Percentiles rank a stretch among this genome's conserved stretches.
These are phyloP conservation scores for Halenospora varia DNA, from an alignment of 495 filamentous ascomycete species.

Conservation along the genomic window DNA sequence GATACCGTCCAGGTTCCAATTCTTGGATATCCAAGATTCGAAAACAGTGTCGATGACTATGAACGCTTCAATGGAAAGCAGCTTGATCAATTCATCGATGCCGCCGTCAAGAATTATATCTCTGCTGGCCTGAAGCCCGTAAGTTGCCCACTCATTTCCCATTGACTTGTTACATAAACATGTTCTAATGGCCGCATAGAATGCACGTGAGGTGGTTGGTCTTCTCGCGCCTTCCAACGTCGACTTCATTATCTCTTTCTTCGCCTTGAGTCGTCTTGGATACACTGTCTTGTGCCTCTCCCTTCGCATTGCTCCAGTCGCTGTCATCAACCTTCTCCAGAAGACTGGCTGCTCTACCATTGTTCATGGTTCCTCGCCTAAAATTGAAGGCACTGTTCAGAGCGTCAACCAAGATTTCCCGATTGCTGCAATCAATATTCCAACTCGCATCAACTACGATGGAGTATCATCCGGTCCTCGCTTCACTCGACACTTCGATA, in stretches of 20 bases:
- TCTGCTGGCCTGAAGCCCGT: neutral
- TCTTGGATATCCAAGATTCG: neutral
- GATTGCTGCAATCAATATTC: neutral
- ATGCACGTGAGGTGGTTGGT: constrained; percentile 39
- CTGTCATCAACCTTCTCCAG: constrained; percentile 37
- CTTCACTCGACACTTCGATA: constrained; percentile 32
- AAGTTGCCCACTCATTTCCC: neutral
- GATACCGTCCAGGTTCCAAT: neutral
- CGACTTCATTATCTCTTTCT: constrained; percentile 50
- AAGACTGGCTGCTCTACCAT: constrained; percentile 33
- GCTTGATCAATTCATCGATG: neutral
- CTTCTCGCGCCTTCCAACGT: constrained; percentile 51
- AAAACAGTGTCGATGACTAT: neutral
- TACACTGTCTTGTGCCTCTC: constrained; percentile 56
- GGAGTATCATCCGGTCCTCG: neutral
- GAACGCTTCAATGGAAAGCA: neutral
- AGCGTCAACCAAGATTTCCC: neutral
- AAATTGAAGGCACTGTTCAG: neutral
- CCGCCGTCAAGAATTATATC: neutral
- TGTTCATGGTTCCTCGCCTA: constrained; percentile 26
- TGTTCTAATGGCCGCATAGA: neutral
- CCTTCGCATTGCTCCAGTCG: constrained; percentile 47
- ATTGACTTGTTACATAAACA: neutral
- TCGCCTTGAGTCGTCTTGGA: constrained; percentile 54
- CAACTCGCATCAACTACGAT: neutral